Conservation (phyloP, 2,329 filamentous ascomycete species). For the Colletotrichum simmondsii region DNA sequence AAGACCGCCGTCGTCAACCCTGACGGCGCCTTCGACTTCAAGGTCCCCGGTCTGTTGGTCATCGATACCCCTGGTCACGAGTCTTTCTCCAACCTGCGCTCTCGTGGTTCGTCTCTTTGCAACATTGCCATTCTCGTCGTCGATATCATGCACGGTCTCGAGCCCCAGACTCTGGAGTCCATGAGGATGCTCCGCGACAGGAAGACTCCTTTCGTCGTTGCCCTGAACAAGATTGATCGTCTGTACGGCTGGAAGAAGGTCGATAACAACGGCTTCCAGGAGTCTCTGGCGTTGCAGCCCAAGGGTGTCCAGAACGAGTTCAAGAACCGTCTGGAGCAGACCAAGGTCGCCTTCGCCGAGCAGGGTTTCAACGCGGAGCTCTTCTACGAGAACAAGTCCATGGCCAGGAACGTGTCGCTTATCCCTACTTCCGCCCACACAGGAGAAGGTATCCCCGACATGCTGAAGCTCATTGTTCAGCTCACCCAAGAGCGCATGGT, state of each 20-base stretch:
- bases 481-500: conserved; percentile 98
- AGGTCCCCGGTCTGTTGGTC: conserved; percentile 93
- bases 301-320: conserved; percentile 96
- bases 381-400: conserved; percentile 97
- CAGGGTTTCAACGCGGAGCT: conserved; percentile 98
- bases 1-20: conserved; percentile 95
- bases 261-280: conserved; percentile 97
- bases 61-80: conserved; percentile 99
- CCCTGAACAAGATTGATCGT: conserved; percentile 99
- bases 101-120: conserved; percentile 95
- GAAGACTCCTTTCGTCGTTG: conserved; percentile 98
- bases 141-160: conserved; percentile 99
- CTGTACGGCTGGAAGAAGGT: conserved; percentile 99
- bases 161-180: conserved; percentile 96
- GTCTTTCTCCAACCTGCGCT: conserved; percentile 98
- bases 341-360: conserved; percentile 93
- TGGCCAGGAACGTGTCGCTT: conserved; percentile 94
- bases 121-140: conserved; percentile 99
- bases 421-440: conserved; percentile 97
- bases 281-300: conserved; percentile 89
- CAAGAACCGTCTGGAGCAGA: conserved; percentile 86
- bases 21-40: conserved; percentile 92
- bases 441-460: conserved; percentile 98
- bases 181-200: conserved; percentile 93
- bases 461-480: conserved; percentile 93